phyloP scores from a whole-genome alignment of 768 basidiomycete genomes.

The Lentinula guzmanii region DNA sequence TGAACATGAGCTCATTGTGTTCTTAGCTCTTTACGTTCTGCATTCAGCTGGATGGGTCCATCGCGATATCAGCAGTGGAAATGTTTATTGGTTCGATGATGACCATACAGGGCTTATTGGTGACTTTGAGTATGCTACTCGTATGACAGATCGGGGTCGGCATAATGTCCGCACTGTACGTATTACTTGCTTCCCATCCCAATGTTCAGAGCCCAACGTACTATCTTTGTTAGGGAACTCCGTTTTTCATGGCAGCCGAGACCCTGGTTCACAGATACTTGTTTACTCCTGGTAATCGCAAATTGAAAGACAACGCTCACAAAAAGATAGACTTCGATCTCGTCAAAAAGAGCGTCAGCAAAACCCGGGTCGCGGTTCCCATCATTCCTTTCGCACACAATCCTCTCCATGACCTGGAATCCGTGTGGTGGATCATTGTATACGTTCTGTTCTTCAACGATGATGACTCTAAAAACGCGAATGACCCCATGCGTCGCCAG shows the following conservation, averaged over 20 bases:
- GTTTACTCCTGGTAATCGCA: neutral
- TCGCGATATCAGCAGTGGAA: neutral
- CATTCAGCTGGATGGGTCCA: neutral
- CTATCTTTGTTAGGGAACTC: neutral
- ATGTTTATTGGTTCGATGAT: neutral
- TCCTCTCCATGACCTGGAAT: neutral
- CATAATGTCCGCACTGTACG: neutral
- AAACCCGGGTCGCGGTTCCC: neutral
- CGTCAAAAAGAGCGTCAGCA: neutral
- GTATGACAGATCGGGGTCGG: neutral
- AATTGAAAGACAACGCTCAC: neutral
- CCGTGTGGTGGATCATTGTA: neutral
- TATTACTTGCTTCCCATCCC: neutral
- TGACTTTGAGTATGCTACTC: neutral
- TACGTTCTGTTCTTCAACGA: too few species aligned
- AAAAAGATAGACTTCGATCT: neutral
- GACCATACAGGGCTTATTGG: neutral
- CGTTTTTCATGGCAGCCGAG: neutral
- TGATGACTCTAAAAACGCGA: too few species aligned
- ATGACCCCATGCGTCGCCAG: too few species aligned
- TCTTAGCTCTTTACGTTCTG: neutral
- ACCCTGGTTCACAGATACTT: neutral
- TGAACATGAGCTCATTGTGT: too few species aligned
- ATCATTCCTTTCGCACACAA: neutral
- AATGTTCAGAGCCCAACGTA: neutral